These are phyloP conservation scores for Nasturtium officinale DNA, from an alignment of 345 rosid genomes.

Conservation along the genomic window DNA sequence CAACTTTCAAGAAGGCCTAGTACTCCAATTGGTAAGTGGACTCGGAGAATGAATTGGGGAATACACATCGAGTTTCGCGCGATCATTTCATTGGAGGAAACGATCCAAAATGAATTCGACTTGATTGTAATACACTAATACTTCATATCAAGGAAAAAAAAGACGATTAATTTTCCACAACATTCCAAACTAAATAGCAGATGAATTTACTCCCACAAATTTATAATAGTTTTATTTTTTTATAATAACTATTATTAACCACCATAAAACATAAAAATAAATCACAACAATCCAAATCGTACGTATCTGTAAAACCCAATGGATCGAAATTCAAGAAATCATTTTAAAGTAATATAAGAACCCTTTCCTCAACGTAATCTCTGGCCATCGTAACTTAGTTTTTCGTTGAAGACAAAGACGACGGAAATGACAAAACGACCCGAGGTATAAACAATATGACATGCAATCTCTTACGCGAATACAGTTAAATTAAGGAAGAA, in stretches of 20 bases:
- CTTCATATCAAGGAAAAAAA: background rate
- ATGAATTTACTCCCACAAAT: constrained; percentile 3
- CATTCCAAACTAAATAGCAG: constrained; percentile 6
- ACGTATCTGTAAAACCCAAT: constrained; percentile 30
- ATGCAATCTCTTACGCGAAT: constrained; percentile 34
- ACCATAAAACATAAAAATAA: background rate
- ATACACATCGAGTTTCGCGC: background rate
- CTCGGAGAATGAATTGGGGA: background rate
- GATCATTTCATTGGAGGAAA: too few species aligned
- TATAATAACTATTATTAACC: constrained; percentile 10
- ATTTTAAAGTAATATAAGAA: constrained; percentile 15
- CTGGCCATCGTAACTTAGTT: constrained; percentile 29
- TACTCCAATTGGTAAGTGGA: background rate
- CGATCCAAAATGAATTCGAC: background rate
- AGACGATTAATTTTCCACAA: background rate
- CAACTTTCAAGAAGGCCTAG: background rate
- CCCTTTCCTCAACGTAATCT: constrained; percentile 40
- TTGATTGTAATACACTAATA: background rate
- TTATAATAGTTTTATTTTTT: background rate
- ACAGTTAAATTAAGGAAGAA: constrained; percentile 23
- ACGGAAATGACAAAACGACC: constrained; percentile 34
- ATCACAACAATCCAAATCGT: constrained; percentile 34
- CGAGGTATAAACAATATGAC: constrained; percentile 25
- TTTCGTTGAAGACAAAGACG: constrained; percentile 37
- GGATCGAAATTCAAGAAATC: constrained; percentile 40